phyloP scores from a whole-genome alignment of 148 eudicot species.

The Camellia granthamiana region DNA sequence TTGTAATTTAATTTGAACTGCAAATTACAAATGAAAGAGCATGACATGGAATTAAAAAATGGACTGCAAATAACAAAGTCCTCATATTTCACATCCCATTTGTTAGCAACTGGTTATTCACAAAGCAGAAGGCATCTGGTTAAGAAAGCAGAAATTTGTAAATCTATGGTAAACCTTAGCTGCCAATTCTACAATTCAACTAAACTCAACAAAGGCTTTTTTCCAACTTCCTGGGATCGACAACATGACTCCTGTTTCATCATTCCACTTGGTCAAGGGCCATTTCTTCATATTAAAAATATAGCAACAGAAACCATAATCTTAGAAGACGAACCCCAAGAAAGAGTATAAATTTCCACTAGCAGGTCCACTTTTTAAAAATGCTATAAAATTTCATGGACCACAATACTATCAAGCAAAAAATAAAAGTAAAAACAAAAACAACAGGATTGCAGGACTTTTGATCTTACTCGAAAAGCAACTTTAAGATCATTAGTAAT shows the following conservation, averaged over 20 bases:
- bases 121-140: constrained; percentile 6
- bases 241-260: neutral
- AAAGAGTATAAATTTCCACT: neutral
- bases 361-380: neutral
- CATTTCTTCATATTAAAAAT: neutral
- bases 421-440: neutral
- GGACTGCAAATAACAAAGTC: constrained; percentile 2
- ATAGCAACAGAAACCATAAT: neutral
- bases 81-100: neutral
- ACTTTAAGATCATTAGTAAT: neutral
- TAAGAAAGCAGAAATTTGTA: neutral
- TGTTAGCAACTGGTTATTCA: neutral
- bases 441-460: neutral
- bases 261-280: neutral
- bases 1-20: neutral
- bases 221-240: neutral
- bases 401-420: neutral
- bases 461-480: neutral
- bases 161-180: neutral
- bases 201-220: neutral
- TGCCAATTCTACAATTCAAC: neutral
- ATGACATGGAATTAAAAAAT: neutral
- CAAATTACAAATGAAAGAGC: neutral
- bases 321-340: neutral
- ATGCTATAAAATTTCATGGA: neutral